phyloP scores from a whole-genome alignment of 2,329 filamentous ascomycete genomes.

The Lachnellula suecica region DNA sequence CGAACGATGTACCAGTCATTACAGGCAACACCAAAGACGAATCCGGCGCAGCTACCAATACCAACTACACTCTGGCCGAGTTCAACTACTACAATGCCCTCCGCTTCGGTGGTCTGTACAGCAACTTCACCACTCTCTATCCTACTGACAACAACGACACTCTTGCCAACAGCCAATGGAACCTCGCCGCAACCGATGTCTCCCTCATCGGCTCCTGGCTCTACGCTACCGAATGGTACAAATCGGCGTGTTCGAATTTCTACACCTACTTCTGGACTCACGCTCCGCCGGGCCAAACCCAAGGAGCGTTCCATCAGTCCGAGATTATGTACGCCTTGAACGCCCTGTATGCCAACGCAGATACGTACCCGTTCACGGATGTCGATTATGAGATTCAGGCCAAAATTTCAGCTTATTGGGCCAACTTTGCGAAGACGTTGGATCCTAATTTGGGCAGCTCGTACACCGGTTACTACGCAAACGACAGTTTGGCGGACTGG shows the following conservation, averaged over 20 bases:
- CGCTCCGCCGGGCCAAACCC: slow-evolving; percentile 25
- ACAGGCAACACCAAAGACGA: slow-evolving; percentile 38
- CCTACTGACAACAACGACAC: slow-evolving; percentile 24
- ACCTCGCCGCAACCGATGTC: slow-evolving; percentile 28
- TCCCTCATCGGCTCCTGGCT: slow-evolving; percentile 27
- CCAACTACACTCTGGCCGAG: slow-evolving; percentile 28
- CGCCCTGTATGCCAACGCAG: slow-evolving; percentile 32
- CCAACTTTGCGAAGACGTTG: slow-evolving; percentile 64
- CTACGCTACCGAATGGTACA: slow-evolving; percentile 30
- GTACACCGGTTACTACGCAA: no score
- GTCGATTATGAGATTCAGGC: slow-evolving; percentile 30
- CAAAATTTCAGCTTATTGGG: slow-evolving; percentile 65
- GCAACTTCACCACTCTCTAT: slow-evolving; percentile 23
- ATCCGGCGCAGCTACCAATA: slow-evolving; percentile 25
- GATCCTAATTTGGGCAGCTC: slow-evolving; percentile 60
- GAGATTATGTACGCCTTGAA: slow-evolving; percentile 35
- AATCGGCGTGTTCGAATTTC: neutral
- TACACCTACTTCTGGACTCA: slow-evolving; percentile 34
- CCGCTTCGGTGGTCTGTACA: slow-evolving; percentile 12
- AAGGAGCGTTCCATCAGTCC: slow-evolving; percentile 31
- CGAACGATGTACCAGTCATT: slow-evolving; percentile 36
- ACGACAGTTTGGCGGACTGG: no score
- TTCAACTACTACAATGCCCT: slow-evolving; percentile 25
- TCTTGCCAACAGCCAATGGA: slow-evolving; percentile 19
- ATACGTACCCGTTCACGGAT: slow-evolving; percentile 25